phyloP scores from a whole-genome alignment of 371 early-diverging fungal species.

The Edhazardia aedis region DNA sequence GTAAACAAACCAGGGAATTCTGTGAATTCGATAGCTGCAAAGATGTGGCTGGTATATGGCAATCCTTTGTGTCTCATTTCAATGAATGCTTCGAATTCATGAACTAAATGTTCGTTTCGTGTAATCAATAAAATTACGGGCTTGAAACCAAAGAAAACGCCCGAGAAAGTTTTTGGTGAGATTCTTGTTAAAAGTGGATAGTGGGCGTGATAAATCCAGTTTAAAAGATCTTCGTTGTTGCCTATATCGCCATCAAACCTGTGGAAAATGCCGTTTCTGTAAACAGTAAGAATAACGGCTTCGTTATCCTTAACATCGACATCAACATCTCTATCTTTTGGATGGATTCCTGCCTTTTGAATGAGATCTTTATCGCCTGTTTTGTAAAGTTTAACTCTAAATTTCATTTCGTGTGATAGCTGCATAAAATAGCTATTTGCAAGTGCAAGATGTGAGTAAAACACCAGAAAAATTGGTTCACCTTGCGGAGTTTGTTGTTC shows the following conservation, averaged over 20 bases:
- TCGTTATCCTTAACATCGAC: constrained; percentile 14
- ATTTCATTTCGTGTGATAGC: constrained; percentile 46
- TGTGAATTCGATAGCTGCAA: no score
- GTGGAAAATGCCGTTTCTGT: constrained; percentile 44
- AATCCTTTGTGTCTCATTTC: constrained; percentile 34
- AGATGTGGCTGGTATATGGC: no score
- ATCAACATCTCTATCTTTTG: constrained; percentile 12
- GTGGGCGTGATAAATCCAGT: constrained; percentile 48
- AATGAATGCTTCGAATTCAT: constrained; percentile 36
- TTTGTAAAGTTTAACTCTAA: constrained; percentile 42
- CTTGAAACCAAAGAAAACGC: constrained; percentile 47
- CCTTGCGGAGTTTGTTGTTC: constrained; percentile 8
- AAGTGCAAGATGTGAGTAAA: constrained; percentile 33
- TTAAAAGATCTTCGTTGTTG: constrained; percentile 33
- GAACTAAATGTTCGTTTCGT: constrained; percentile 25
- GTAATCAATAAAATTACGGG: constrained; percentile 43
- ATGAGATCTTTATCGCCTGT: constrained; percentile 35
- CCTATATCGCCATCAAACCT: constrained; percentile 26
- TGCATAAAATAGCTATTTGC: constrained; percentile 41
- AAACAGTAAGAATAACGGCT: constrained; percentile 39
- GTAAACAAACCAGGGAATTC: no score
- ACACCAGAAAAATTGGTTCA: constrained; percentile 45
- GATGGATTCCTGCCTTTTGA: constrained; percentile 24
- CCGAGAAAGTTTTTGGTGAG: constrained; percentile 44
- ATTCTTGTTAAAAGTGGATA: constrained; percentile 46